These are phyloP conservation scores for Echinosophora koreensis DNA, from an alignment of 306 rosid species.

Conservation along the genomic window DNA sequence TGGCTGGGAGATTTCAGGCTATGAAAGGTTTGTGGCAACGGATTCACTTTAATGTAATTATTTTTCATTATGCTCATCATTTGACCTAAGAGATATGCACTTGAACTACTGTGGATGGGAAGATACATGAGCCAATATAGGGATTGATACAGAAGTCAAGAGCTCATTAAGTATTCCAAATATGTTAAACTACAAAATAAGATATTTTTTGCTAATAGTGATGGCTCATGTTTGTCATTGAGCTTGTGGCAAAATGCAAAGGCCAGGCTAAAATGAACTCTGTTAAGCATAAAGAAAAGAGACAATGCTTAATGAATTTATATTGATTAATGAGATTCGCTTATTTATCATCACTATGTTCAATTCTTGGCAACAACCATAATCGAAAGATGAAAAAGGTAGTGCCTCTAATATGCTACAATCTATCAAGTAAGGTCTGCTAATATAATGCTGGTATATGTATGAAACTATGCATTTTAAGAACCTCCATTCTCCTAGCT, in stretches of 20 bases:
- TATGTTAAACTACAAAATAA: constrained; percentile 6
- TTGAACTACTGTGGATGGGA: not conserved
- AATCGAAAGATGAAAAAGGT: not conserved
- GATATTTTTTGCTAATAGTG: constrained; percentile 1
- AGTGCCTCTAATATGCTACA: too few relatives aligned
- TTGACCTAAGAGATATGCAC: constrained; percentile 27
- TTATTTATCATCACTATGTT: not conserved
- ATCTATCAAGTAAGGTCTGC: not conserved
- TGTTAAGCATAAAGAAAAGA: not conserved
- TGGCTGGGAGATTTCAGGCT: constrained; percentile 73
- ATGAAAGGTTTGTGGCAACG: constrained; percentile 68
- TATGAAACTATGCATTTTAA: not conserved
- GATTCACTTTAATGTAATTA: constrained; percentile 8
- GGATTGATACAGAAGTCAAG: not conserved
- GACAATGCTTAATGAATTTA: not conserved
- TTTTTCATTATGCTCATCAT: constrained; percentile 17
- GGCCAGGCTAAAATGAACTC: not conserved
- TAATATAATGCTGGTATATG: not conserved
- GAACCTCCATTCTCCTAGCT: not conserved
- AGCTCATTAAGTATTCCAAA: not conserved
- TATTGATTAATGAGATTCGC: not conserved
- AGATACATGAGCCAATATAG: not conserved
- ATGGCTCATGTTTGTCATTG: not conserved
- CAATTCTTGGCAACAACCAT: not conserved
- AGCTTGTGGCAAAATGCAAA: not conserved